Conservation (phyloP, 331 rosid genomes). For the Quercus tomentella region DNA sequence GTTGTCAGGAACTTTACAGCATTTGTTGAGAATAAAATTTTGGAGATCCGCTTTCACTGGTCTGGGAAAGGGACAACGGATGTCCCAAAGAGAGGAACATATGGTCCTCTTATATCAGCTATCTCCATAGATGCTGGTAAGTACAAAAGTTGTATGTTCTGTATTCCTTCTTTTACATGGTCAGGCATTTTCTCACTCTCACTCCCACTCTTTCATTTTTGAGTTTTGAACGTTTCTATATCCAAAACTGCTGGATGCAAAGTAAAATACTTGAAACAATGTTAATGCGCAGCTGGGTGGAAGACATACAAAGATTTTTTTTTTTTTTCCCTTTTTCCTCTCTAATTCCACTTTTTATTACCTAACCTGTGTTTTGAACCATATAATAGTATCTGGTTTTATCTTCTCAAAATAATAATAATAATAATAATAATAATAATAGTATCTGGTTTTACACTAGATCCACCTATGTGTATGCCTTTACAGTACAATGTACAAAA, state of each 20-base stretch:
- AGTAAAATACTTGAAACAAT: not conserved
- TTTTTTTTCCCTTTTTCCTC: not conserved
- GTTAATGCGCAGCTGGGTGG: not conserved
- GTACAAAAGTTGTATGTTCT: not conserved
- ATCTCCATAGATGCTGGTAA: constrained; percentile 28
- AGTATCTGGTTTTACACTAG: not conserved
- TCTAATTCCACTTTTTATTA: not conserved
- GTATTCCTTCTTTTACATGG: not conserved
- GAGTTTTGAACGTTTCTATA: not conserved
- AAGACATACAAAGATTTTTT: not conserved
- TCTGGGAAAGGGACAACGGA: constrained; percentile 36
- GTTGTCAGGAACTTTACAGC: not conserved
- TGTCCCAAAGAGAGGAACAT: constrained; percentile 16
- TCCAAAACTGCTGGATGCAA: not conserved
- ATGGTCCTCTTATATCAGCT: constrained; percentile 35
- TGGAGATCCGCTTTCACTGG: constrained; percentile 45
- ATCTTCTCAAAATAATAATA: too few species aligned
- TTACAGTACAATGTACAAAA: not conserved
- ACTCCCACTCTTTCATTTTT: not conserved
- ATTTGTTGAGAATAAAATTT: constrained; percentile 17
- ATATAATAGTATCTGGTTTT: not conserved
- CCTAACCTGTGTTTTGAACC: not conserved
- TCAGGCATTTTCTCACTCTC: not conserved
- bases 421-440: too few species aligned
- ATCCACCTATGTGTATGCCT: not conserved